phyloP scores from a whole-genome alignment of 1,284 basidiomycete species.

The Tilletia walkeri region DNA sequence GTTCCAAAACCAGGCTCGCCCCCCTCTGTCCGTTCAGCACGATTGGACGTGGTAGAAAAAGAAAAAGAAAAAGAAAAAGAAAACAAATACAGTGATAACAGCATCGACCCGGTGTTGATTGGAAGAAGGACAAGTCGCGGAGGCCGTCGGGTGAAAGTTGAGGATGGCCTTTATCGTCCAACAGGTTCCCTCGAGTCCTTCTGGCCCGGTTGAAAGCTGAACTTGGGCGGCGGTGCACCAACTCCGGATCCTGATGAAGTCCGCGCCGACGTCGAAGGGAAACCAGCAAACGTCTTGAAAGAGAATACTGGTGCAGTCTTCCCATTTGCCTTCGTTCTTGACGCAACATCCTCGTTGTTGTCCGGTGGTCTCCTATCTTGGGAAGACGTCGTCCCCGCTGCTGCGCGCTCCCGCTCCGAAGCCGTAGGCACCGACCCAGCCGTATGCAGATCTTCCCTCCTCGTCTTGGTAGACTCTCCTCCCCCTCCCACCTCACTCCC shows the following conservation, averaged over 20 bases:
- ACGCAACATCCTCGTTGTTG: no score
- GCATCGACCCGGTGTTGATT: no score
- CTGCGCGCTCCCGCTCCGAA: not conserved
- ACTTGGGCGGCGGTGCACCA: no score
- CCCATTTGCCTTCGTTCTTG: not conserved
- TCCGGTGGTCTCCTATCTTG: not conserved
- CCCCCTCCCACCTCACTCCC: not conserved
- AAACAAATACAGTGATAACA: conserved; percentile 18
- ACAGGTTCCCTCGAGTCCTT: no score
- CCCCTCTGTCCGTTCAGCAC: no score
- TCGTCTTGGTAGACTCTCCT: not conserved
- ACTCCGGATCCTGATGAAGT: no score
- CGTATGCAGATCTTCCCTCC: not conserved
- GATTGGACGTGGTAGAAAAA: no score
- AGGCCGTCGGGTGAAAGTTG: no score
- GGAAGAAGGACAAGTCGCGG: no score
- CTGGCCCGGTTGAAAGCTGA: no score
- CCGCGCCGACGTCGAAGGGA: not conserved
- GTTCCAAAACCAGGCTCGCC: no score
- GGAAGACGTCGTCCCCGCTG: not conserved
- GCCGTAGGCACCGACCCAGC: not conserved
- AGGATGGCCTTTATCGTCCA: no score
- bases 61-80: not conserved
- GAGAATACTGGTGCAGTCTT: not conserved
- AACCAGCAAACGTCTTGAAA: conserved; percentile 6